A percentile compares a stretch with the other conserved stretches of the same genome.
Conservation (phyloP, 164 flowering plant species). For the Vitis cinerea region DNA sequence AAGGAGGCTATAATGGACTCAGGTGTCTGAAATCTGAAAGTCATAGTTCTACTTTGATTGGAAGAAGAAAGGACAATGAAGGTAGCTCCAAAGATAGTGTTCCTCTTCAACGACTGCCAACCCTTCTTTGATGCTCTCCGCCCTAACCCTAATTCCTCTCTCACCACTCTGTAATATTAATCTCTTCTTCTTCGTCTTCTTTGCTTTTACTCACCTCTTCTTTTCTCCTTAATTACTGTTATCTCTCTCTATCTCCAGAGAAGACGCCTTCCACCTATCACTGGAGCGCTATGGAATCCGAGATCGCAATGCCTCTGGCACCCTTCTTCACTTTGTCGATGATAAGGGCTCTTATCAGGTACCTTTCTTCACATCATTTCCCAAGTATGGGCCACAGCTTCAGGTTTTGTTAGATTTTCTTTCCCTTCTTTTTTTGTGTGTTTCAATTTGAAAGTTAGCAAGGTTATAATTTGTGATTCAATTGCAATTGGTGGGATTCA, state of each 20-base stretch:
- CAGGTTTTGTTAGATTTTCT: too few species aligned
- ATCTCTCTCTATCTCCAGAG: slow-evolving; percentile 27
- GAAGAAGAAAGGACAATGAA: slow-evolving; percentile 30
- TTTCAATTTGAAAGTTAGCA: too few species aligned
- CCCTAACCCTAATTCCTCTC: slow-evolving; percentile 38
- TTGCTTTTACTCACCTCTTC: background rate
- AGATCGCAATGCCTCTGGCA: slow-evolving; percentile 50
- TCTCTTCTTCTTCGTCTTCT: background rate
- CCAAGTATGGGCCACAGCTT: too few species aligned
- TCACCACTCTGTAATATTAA: slow-evolving; percentile 27
- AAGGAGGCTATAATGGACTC: too few species aligned
- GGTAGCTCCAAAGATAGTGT: slow-evolving; percentile 51
- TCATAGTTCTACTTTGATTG: background rate
- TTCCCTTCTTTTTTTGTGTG: background rate
- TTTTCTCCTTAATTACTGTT: background rate
- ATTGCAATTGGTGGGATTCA: too few species aligned
- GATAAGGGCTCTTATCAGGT: slow-evolving; percentile 48
- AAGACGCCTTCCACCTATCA: slow-evolving; percentile 49
- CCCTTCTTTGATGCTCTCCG: slow-evolving; percentile 45
- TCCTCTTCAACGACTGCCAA: slow-evolving; percentile 48
- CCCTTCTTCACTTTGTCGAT: slow-evolving; percentile 50
- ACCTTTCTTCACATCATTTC: background rate
- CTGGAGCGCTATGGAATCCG: slow-evolving; percentile 61
- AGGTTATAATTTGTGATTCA: too few species aligned
- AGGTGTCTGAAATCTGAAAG: background rate